Percentiles rank a stretch among this genome's conserved stretches.
Evolutionary conservation across 306 rosid genomes (phyloP).

Genomic region (Begonia loranthoides): DNA sequence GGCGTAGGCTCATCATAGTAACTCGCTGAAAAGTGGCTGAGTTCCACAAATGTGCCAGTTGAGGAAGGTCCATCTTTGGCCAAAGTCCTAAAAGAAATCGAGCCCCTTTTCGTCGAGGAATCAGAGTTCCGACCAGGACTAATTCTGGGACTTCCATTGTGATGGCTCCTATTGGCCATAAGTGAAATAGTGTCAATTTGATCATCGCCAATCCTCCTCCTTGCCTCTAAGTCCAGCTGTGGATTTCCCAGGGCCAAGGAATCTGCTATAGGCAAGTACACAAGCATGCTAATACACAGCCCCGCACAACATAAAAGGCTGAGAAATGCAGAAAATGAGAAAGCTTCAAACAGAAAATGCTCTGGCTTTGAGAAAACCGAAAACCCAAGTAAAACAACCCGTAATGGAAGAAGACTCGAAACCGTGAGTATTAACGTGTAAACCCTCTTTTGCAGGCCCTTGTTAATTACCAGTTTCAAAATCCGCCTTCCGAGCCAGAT

Average conservation of each 20-base stretch:
- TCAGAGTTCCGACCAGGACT: conserved; percentile 58
- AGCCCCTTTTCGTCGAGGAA: conserved; percentile 69
- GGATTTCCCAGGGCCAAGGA: conserved; percentile 74
- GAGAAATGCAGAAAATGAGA: conserved; percentile 87
- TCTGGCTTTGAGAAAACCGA: conserved; percentile 68
- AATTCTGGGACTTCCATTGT: conserved; percentile 39
- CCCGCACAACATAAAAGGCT: conserved; percentile 70
- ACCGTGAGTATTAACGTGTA: conserved; percentile 75
- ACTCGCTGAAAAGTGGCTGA: conserved; percentile 88
- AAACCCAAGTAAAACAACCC: conserved; percentile 92
- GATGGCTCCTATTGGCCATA: conserved; percentile 60
- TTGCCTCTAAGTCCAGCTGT: conserved; percentile 55
- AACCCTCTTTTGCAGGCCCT: conserved; percentile 92
- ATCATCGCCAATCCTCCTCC: conserved; percentile 45
- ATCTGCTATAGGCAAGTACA: conserved; percentile 88
- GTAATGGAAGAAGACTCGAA: conserved; percentile 76
- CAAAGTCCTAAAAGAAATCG: conserved; percentile 67
- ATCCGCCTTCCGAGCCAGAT: conserved; percentile 96
- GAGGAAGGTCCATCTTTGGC: conserved; percentile 57
- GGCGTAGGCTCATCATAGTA: conserved; percentile 41
- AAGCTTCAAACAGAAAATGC: conserved; percentile 61
- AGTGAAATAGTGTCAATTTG: conserved; percentile 65
- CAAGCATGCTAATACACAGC: conserved; percentile 86
- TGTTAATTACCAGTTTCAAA: conserved; percentile 87
- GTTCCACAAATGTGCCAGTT: conserved; percentile 67